Evolutionary conservation across 106 monocot species (phyloP).

Genomic region (Acorus calamus): DNA sequence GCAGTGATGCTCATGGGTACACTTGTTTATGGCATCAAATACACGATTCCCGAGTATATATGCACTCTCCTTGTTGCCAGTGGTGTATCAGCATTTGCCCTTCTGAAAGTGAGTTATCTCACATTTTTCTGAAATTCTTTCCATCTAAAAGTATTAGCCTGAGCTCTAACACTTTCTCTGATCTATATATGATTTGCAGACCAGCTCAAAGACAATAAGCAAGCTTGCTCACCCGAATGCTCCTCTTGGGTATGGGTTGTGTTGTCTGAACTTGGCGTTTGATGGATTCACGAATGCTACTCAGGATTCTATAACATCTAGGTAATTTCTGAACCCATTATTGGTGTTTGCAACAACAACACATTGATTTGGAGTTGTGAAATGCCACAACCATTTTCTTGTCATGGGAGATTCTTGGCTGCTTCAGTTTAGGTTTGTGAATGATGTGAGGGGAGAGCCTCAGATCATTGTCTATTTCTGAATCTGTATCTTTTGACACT

Average conservation of each 20-base stretch:
- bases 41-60: conserved; percentile 73
- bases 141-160: neutral
- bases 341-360: no score
- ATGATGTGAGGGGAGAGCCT: no score
- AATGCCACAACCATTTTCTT: no score
- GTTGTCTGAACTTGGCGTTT: conserved; percentile 87
- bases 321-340: conserved; percentile 19
- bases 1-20: conserved; percentile 97
- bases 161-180: neutral
- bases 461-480: no score
- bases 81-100: conserved; percentile 90
- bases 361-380: no score
- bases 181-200: conserved; percentile 31
- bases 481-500: no score
- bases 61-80: conserved; percentile 97
- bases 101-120: conserved; percentile 52
- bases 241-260: conserved; percentile 80
- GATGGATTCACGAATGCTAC: conserved; percentile 97
- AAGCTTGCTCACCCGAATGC: conserved; percentile 97
- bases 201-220: conserved; percentile 92
- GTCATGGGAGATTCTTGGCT: no score
- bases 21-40: conserved; percentile 86
- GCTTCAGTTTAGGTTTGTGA: no score
- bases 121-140: neutral
- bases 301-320: conserved; percentile 78